Evolutionary conservation across 2,329 filamentous ascomycete species (phyloP), one percentile per base, ranked within the genome.

Genomic region (Rhinocladiella similis): DNA sequence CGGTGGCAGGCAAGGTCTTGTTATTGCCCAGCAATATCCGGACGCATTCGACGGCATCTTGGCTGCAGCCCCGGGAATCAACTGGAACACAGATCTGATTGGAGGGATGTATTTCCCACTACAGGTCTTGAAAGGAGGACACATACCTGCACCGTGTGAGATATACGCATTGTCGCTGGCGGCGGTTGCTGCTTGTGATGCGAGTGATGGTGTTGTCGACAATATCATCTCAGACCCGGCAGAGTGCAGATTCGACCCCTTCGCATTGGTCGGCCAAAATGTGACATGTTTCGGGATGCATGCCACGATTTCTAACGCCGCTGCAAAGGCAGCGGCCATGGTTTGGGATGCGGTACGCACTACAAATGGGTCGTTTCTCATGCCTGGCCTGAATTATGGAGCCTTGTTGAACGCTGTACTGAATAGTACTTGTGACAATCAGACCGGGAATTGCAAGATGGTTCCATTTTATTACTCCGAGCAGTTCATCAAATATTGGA

Each of bases 1-100:
- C 0, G 84, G 84, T 5, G 83, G 84, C 1, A 73, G 83, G 0
- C 81, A 86, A 70, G 83, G 81, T 3, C 70, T 83, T 33, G 80
- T 80, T 51, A 76, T 77, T 5, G 77, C 5, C 38, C 66, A 43
- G 41, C 45, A 56, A 5, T 63, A 66, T 36, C 67, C 68, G 0
- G 39, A 29, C 1, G 51, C 59, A 10, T 69, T 63, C 25, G 64
- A 69, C 41, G 68, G 68, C 3, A 66, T 69, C 39, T 41, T 69
- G 2, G 65, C 65, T 14, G 59, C 41, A 10, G 56, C 66, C 1
- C 65, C 67, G 70, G 1, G 66, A 29, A 60, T n/a, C 16, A 35
- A 58, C 27, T 61, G 50, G 53, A 10, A 65, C 68, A n/a, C 61
- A 62, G 9, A 72, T 69, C 53, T 75, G 10, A 48, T 65, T 3